Base-by-base conservation (phyloP, 306 rosid species). In the Coriaria nepalensis region DNA sequence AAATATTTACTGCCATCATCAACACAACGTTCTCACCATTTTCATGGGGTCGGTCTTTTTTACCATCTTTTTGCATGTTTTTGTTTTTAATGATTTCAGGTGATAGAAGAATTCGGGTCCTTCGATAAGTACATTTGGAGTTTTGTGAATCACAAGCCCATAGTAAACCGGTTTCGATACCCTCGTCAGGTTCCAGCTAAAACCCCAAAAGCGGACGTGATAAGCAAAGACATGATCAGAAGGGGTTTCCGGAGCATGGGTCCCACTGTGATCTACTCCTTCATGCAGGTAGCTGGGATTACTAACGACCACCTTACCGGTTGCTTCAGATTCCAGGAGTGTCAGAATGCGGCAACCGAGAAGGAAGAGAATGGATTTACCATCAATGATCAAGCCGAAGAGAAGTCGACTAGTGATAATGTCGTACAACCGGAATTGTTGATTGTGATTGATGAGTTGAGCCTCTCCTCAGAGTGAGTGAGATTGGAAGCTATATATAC, bases 241-340 rank as follows among this genome's bases (percentile, higher is more conserved):
- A 75, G 93, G 47, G 93, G 93, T 34, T 82, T 79, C 56, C 87
- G 93, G 4, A 64, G 87, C 0, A 87, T 78, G 63, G 79, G 93
- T 2, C 93, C 81, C 45, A 82, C 87, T 0, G 84, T 82, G 2
- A 47, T 83, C 14, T 79, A 83, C 71, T 79, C 87, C 13, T 82
- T 82, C 87, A 78, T 82, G 93, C 93, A 82, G 66, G 84, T 61
- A 4, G 76, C 64, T 0, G 93, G 87, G 59, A 55, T 82, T 34
- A 82, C 93, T 11, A 82, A 82, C 43, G 93, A 82, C 79, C 93
- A 82, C 62, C 87, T 82, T 46, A 45, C 64, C 35, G 43, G 79
- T 62, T 82, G 93, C 82, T 82, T 82, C 70, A 76, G 87, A 65
- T 79, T 82, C 66, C 77, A 68, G 53, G 93, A 82, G 34, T 82